phyloP scores from a whole-genome alignment of 2,329 filamentous ascomycete genomes.

The Cercospora beticola region DNA sequence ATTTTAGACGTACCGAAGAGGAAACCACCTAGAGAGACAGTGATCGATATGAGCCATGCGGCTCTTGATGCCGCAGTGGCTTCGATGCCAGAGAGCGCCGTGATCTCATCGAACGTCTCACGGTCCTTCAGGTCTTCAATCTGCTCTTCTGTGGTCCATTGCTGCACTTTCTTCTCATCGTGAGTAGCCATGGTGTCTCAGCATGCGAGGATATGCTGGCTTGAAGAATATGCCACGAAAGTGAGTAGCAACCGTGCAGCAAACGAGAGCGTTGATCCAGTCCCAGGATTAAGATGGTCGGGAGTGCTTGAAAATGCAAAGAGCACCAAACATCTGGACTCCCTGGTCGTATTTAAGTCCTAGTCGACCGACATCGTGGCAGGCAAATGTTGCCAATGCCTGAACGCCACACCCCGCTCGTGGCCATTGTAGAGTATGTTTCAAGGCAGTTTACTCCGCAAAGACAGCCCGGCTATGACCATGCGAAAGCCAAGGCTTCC shows the following conservation, averaged over 20 bases:
- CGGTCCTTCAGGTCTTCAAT: constrained; percentile 20
- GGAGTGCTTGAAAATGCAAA: neutral
- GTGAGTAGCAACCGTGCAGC: neutral
- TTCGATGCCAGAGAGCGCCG: constrained; percentile 40
- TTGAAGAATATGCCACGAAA: neutral
- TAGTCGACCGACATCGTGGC: neutral
- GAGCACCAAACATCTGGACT: neutral
- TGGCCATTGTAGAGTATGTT: neutral
- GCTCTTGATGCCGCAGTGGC: constrained; percentile 42
- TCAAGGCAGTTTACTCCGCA: neutral
- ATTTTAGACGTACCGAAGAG: constrained; percentile 28
- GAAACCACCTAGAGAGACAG: constrained; percentile 39
- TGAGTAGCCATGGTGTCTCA: constrained; percentile 12
- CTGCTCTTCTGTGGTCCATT: constrained; percentile 21
- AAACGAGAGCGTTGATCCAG: neutral
- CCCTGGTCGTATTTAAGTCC: neutral
- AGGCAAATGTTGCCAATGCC: neutral
- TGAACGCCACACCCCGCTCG: neutral
- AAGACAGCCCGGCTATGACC: neutral
- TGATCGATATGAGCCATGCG: constrained; percentile 42
- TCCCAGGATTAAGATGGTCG: neutral
- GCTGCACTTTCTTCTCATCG: constrained; percentile 21
- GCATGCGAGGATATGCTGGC: neutral
- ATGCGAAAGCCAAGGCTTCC: neutral
- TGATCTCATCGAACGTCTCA: constrained; percentile 21